Conservation (phyloP, 345 rosid species). For the Stellera chamaejasme region DNA sequence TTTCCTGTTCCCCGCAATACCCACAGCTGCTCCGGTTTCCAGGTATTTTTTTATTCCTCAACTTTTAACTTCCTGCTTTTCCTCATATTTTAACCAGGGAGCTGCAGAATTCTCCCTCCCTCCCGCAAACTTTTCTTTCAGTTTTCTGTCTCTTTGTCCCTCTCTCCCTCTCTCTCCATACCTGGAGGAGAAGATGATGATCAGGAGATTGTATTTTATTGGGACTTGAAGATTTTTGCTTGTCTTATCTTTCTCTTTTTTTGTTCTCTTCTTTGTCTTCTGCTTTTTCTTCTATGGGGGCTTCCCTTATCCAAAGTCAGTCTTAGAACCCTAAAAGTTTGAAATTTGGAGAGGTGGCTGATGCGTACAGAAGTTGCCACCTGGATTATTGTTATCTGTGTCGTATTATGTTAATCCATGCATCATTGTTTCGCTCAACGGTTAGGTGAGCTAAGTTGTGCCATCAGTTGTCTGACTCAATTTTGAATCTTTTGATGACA, state of each 20-base stretch:
- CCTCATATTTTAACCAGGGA: slow-evolving; percentile 7
- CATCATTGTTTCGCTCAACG: too few relatives aligned
- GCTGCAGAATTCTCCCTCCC: neutral
- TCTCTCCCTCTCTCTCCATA: slow-evolving; percentile 7
- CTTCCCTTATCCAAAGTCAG: too few relatives aligned
- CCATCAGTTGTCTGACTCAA: neutral
- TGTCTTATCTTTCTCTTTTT: slow-evolving; percentile 16
- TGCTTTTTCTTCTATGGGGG: neutral
- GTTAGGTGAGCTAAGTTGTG: neutral
- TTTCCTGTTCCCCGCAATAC: slow-evolving; percentile 45
- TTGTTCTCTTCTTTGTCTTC: neutral
- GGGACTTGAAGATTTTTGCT: slow-evolving; percentile 25
- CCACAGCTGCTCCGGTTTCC: slow-evolving; percentile 42
- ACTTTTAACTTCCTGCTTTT: slow-evolving; percentile 15
- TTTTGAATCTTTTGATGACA: neutral
- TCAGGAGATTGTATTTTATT: slow-evolving; percentile 17
- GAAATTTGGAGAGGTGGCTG: too few relatives aligned
- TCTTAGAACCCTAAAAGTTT: too few relatives aligned
- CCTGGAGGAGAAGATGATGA: slow-evolving; percentile 19
- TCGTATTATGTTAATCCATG: too few relatives aligned
- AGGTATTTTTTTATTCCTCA: slow-evolving; percentile 37
- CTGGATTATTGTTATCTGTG: too few relatives aligned
- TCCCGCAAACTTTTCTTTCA: neutral
- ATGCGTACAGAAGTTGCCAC: too few relatives aligned
- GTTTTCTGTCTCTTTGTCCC: slow-evolving; percentile 2